phyloP scores from a whole-genome alignment of 768 basidiomycete genomes.

The Cyclocybe aegerita region DNA sequence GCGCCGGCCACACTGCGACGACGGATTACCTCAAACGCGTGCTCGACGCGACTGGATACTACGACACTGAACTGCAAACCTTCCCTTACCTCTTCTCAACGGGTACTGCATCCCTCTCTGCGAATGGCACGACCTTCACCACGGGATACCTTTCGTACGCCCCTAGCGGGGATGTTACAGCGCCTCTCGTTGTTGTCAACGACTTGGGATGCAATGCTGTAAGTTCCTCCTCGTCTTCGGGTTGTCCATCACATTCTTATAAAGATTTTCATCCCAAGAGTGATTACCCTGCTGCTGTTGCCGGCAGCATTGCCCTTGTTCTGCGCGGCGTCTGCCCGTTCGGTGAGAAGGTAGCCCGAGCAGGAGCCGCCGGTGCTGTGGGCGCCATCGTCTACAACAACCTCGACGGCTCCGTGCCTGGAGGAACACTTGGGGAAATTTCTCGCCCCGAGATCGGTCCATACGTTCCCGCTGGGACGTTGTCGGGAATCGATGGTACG shows the following conservation, averaged over 20 bases:
- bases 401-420: conserved; percentile 18
- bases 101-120: conserved; percentile 19
- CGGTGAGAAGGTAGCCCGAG: conserved; percentile 24
- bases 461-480: conserved; percentile 23
- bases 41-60: conserved; percentile 25
- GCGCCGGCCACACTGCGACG: conserved; percentile 28
- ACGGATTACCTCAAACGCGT: conserved; percentile 26
- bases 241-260: neutral
- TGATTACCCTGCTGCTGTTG: conserved; percentile 22
- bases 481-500: conserved; percentile 22
- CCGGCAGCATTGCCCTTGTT: conserved; percentile 27
- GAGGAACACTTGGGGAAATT: conserved; percentile 22
- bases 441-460: conserved; percentile 19
- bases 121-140: conserved; percentile 11
- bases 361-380: conserved; percentile 24
- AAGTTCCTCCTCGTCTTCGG: conserved; percentile 1
- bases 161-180: conserved; percentile 21
- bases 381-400: conserved; percentile 30
- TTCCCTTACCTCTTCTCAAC: conserved; percentile 27
- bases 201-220: conserved; percentile 25
- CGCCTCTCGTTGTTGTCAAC: conserved; percentile 22
- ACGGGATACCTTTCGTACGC: conserved; percentile 23
- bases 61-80: conserved; percentile 26
- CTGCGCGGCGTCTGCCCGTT: conserved; percentile 27
- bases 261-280: conserved; percentile 5